Base-by-base conservation (phyloP, 352 stramenopile species). In the Phytophthora meadii region DNA sequence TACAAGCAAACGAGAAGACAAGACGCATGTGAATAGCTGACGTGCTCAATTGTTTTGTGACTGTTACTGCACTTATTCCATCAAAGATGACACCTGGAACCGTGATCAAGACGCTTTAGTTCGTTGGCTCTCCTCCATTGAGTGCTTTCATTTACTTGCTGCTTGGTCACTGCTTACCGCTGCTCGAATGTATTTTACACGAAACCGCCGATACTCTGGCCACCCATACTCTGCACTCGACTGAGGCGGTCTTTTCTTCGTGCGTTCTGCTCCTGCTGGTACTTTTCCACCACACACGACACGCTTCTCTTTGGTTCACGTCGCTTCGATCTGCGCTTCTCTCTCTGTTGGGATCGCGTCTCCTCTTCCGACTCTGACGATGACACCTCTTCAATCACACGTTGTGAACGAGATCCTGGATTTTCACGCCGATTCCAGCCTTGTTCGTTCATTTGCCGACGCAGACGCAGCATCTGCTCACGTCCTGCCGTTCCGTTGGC, bases 401-500 rank as follows among this genome's bases (percentile, higher is more conserved):
- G 65, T 42, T 73, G 55, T 0, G 70, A 76, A 8, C 68, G 63
- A 17, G 70, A 63, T 8, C 61, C 55, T n/a, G 70, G 68, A 32
- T 86, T 82, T 9, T 73, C 72, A 17, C 81, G 70, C 24, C 82
- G 77, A 37, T 91, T 79, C 82, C 82, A 93, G 17, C 77, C 74
- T 12, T 70, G 58, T 44, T 91, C 84, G 34, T 89, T 85, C 14
- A 77, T 72, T 56, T 93, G 84, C 9, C 83, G 80, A 24, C 80
- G 75, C 17, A 93, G 60, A 0, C 81, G 79, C 44, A 90, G 66
- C 78, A 89, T 84, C 61, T 93, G 84, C 41, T 93, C 84, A 2
- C 70, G 68, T 9, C 79, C 79, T 0, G 84, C 84, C 2, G 84
- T 93, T 55, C 84, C 84, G 24, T 91, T 81, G 27, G 82, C 82